Conservation (phyloP, 2,329 filamentous ascomycete species). For the Xylaria sp. region DNA sequence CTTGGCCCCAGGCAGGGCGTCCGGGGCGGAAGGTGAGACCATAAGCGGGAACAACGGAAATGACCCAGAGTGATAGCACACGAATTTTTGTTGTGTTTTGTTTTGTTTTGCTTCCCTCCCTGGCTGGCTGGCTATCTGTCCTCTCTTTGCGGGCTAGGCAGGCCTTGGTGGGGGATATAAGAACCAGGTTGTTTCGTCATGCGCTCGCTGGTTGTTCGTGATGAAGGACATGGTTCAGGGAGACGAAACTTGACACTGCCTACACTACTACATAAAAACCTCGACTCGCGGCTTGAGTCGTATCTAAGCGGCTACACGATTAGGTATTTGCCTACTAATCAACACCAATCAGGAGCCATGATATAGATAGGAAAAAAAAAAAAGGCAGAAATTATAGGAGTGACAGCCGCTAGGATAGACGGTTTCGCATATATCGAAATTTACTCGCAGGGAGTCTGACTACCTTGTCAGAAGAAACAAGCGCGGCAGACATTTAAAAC, state of each 20-base stretch:
- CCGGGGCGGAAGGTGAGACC: neutral
- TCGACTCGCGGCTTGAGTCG: neutral
- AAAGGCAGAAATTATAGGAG: too few species aligned
- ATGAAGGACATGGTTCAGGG: neutral
- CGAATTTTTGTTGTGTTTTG: neutral
- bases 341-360: too few species aligned
- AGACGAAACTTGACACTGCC: neutral
- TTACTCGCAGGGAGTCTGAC: neutral
- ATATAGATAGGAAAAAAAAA: too few species aligned
- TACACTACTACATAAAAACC: too few species aligned
- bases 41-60: slow-evolving; percentile 20
- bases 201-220: neutral
- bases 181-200: neutral
- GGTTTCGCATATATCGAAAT: neutral
- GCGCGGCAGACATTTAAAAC: neutral
- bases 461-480: slow-evolving; percentile 3
- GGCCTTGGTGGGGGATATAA: neutral
- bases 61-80: slow-evolving; percentile 5
- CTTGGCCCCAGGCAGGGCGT: neutral
- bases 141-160: neutral
- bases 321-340: too few species aligned
- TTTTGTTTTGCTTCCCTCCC: neutral
- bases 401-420: too few species aligned
- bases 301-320: neutral
- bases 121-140: too few species aligned